Evolutionary conservation across 768 basidiomycete species (phyloP), one percentile per base, ranked within the genome.

Genomic region (Cantharellus cinnabarinus): DNA sequence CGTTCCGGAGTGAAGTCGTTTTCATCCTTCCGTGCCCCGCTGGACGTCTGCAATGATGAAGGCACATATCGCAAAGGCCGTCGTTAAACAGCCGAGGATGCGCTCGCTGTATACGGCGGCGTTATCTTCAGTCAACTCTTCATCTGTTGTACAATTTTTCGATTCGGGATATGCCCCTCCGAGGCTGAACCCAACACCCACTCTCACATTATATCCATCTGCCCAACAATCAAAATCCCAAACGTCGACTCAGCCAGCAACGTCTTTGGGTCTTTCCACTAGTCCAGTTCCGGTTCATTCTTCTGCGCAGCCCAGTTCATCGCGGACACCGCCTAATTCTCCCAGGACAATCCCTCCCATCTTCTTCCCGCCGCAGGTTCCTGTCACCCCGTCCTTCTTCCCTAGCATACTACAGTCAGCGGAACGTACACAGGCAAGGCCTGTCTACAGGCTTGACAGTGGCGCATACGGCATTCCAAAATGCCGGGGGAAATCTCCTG

Each of bases 401-500:
- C 56, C 35, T 7, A 42, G 39, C 15, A 42, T 51, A 14, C 40
- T 51, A 7, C 35, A 7, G 14, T 42, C 56, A 41, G 35, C 35
- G 42, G 39, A 57, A 7, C 7, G n/a, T 1, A 10, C 56, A 14
- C 56, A 42, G 40, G 57, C 42, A 34, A 20, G 44, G 20, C 14
- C 48, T 38, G 50, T 40, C 41, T 77, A 74, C 63, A 73, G 77
- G 62, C 75, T 91, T 41, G 82, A 87, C 56, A 79, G 82, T 10
- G 88, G 84, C 14, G 87, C 87, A 7, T 89, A 86, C 63, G 89
- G 89, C 3, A 85, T 90, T 56, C 82, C 89, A 0, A 93, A 93
- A 68, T 69, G 70, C 38, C 61, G 72, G 66, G 71, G 67, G 59
- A 61, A 53, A 58, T 59, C 53, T 1, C 63, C 3, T 39, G 62